Evolutionary conservation across 805 yeast species (phyloP).

Genomic region (Candida krabiensis): DNA sequence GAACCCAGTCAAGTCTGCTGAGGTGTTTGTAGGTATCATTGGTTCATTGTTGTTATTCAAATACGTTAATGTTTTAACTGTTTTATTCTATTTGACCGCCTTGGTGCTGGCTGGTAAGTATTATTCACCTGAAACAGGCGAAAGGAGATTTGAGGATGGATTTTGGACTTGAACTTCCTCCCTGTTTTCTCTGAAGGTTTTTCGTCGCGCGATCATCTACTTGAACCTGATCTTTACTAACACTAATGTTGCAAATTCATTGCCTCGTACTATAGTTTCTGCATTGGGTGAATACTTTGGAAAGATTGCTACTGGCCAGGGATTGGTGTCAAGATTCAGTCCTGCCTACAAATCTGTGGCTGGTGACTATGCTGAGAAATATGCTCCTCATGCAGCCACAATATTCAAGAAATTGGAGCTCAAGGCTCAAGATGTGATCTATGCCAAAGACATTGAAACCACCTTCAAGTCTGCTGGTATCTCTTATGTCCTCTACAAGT

Average conservation of each 20-base stretch:
- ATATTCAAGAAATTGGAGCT: constrained; percentile 52
- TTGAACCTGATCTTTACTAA: neutral
- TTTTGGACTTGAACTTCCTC: neutral
- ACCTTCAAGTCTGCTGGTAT: constrained; percentile 72
- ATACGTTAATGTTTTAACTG: constrained; percentile 59
- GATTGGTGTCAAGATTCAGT: constrained; percentile 75
- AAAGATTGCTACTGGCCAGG: constrained; percentile 71
- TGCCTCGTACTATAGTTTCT: constrained; percentile 36
- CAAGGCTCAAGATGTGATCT: constrained; percentile 54
- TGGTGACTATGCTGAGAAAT: constrained; percentile 28
- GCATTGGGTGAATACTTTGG: constrained; percentile 79
- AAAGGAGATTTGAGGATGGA: neutral
- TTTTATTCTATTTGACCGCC: constrained; percentile 60
- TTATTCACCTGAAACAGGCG: no score
- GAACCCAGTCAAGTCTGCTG: constrained; percentile 74
- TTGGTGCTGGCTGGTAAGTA: constrained; percentile 45
- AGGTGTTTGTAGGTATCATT: constrained; percentile 66
- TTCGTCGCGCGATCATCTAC: neutral
- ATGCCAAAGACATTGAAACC: constrained; percentile 67
- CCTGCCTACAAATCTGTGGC: constrained; percentile 47
- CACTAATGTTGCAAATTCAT: constrained; percentile 18
- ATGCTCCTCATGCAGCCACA: constrained; percentile 36
- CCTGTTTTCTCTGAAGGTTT: neutral
- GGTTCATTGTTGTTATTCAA: constrained; percentile 56
- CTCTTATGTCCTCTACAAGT: constrained; percentile 63